phyloP scores from a whole-genome alignment of 805 yeast genomes.

The Wickerhamiella domercqiae region DNA sequence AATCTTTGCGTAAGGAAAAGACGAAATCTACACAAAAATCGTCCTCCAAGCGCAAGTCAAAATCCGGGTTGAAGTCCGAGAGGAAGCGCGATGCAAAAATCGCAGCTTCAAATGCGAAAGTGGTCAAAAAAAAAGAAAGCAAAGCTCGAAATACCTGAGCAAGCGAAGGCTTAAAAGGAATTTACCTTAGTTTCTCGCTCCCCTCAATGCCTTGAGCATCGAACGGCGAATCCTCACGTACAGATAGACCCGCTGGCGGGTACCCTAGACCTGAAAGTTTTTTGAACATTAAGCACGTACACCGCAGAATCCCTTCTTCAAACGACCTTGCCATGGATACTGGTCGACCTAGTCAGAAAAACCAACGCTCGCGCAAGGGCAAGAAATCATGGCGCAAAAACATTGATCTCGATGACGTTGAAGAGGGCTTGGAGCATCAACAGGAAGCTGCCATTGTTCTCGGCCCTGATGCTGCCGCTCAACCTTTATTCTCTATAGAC shows the following conservation, averaged over 20 bases:
- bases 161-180: slow-evolving; percentile 3
- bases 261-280: too few species aligned
- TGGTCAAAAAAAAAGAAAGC: slow-evolving; percentile 5
- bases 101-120: slow-evolving; percentile 6
- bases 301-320: too few species aligned
- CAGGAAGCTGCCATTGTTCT: slow-evolving; percentile 38
- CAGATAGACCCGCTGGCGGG: too few species aligned
- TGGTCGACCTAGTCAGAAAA: slow-evolving; percentile 33
- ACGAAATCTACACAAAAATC: slow-evolving; percentile 2
- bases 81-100: slow-evolving; percentile 6
- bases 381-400: slow-evolving; percentile 88
- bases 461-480: too few species aligned
- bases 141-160: slow-evolving; percentile 1
- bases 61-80: slow-evolving; percentile 4
- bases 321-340: slow-evolving; percentile 6
- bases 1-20: slow-evolving; percentile 3
- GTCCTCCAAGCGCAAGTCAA: slow-evolving; percentile 2
- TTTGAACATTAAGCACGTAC: too few species aligned
- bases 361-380: slow-evolving; percentile 78
- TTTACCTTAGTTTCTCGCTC: background rate
- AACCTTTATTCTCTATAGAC: slow-evolving; percentile 47
- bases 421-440: slow-evolving; percentile 48
- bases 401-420: slow-evolving; percentile 71
- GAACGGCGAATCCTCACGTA: too few species aligned
- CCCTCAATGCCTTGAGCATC: too few species aligned